Evolutionary conservation across 2,329 filamentous ascomycete genomes (phyloP), one percentile per base, ranked within the genome.

Genomic region (Curvularia eragrostidis): DNA sequence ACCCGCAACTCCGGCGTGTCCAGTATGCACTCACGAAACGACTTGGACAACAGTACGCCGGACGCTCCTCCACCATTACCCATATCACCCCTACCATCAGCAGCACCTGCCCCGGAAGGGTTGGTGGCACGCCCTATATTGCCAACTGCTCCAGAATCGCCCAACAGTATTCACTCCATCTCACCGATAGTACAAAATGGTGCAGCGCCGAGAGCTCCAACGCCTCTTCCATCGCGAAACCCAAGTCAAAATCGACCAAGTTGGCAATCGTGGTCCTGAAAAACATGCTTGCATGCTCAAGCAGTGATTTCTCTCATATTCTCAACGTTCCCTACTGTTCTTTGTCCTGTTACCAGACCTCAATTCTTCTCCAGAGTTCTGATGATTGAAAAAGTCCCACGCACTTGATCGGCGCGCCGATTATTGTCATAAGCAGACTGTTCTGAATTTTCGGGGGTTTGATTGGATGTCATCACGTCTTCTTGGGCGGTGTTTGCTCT

Each of bases 41-140:
- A 39, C 15, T 32, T 47, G 3, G 59, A 65, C 3, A 62, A 55
- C 1, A 42, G 39, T 8, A 59, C 66, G 3, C 13, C 63, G 1
- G 56, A 61, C 23, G 69, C 65, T 3, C 55, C 70, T 18, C 69
- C 69, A 7, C 56, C 57, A 6, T 52, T 71, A 32, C 64, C 55
- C 5, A 55, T n/a, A 21, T 63, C 60, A 9, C 52, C 47, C 39
- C n/a, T 23, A 3, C 44, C 48, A 3, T 19, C 50, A 12, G 34
- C 13, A 19, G 24, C 18, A 1, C 43, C 15, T 2, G 38, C 19
- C 15, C 13, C 23, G 12, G 43, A 26, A 2, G n/a, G 28, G 5
- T 28, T 56, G 3, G 2, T 12, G 32, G 34, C 23, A 10, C 36
- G 38, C n/a, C 6, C 50, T 19, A 10, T 26, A 15, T 43, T 41